These are phyloP conservation scores for Aspergillus hiratsukae DNA, from an alignment of 2,329 filamentous ascomycete genomes.

Conservation along the genomic window DNA sequence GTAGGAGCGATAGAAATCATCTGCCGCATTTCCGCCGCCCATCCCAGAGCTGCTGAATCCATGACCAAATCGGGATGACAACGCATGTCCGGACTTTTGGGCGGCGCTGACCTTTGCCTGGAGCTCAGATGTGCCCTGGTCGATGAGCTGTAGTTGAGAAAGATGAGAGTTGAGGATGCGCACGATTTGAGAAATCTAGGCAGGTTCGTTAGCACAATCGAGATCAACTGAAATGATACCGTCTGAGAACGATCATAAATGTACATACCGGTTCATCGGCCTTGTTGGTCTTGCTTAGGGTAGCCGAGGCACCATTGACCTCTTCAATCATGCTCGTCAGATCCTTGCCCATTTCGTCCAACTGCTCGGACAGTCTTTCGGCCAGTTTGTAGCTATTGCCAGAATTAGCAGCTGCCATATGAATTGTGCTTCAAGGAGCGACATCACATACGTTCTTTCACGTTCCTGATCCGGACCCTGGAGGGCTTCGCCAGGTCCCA, in stretches of 20 bases:
- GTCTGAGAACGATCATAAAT: conserved; percentile 6
- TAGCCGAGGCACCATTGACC: conserved; percentile 89
- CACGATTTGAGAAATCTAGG: conserved; percentile 86
- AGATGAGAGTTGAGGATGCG: conserved; percentile 92
- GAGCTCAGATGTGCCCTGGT: conserved; percentile 73
- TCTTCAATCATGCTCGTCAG: conserved; percentile 96
- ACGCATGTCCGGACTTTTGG: conserved; percentile 67
- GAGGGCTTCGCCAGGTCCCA: conserved; percentile 69
- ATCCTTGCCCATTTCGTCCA: conserved; percentile 92
- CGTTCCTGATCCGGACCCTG: conserved; percentile 91
- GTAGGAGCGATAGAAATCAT: conserved; percentile 89
- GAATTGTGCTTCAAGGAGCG: neutral
- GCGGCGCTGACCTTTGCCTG: conserved; percentile 78
- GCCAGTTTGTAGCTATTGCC: conserved; percentile 70
- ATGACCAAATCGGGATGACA: conserved; percentile 41
- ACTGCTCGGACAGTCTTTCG: conserved; percentile 82
- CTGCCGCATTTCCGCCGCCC: conserved; percentile 61
- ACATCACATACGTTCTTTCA: conserved; percentile 68
- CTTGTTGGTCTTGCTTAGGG: conserved; percentile 82
- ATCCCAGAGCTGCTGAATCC: conserved; percentile 33
- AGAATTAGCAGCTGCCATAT: conserved; percentile 17
- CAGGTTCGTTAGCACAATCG: conserved; percentile 9
- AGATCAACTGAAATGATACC: neutral
- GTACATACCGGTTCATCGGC: conserved; percentile 76
- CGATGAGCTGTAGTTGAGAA: conserved; percentile 87